These are phyloP conservation scores for Colletotrichum orbiculare DNA, from an alignment of 2,329 filamentous ascomycete species.

Conservation along the genomic window DNA sequence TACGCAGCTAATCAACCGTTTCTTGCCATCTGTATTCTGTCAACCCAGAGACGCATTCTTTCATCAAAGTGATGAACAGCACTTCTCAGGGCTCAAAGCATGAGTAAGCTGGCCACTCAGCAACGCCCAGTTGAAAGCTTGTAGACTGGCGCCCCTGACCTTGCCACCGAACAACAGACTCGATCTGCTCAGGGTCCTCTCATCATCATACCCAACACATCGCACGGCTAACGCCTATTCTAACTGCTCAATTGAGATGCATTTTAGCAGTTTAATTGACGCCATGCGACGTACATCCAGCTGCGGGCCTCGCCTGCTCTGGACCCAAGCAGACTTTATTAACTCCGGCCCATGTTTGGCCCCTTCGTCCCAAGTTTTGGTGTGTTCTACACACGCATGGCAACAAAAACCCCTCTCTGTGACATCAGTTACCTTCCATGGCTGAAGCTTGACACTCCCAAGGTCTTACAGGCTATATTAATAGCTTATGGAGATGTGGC, in stretches of 20 bases:
- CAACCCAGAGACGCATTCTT: too few species aligned
- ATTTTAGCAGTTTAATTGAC: constrained; percentile 10
- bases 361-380: constrained; percentile 22
- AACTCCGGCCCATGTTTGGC: constrained; percentile 12
- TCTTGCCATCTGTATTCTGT: too few species aligned
- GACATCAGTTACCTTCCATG: neutral
- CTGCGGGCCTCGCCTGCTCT: constrained; percentile 30
- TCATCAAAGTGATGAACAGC: too few species aligned
- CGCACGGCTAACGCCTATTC: constrained; percentile 18
- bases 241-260: constrained; percentile 4
- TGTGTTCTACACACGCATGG: neutral
- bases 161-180: constrained; percentile 12
- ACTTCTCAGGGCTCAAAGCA: neutral
- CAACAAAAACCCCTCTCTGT: neutral
- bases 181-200: constrained; percentile 1
- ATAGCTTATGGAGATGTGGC: neutral
- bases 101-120: constrained; percentile 28
- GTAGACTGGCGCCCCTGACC: constrained; percentile 17
- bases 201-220: constrained; percentile 20
- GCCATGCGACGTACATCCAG: constrained; percentile 16
- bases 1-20: too few species aligned
- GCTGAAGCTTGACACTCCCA: constrained; percentile 16
- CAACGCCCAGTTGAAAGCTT: too few species aligned
- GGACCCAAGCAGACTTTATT: constrained; percentile 21
- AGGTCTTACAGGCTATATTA: constrained; percentile 13